phyloP scores from a whole-genome alignment of 352 stramenopile genomes.

The Pythium guiyangense region DNA sequence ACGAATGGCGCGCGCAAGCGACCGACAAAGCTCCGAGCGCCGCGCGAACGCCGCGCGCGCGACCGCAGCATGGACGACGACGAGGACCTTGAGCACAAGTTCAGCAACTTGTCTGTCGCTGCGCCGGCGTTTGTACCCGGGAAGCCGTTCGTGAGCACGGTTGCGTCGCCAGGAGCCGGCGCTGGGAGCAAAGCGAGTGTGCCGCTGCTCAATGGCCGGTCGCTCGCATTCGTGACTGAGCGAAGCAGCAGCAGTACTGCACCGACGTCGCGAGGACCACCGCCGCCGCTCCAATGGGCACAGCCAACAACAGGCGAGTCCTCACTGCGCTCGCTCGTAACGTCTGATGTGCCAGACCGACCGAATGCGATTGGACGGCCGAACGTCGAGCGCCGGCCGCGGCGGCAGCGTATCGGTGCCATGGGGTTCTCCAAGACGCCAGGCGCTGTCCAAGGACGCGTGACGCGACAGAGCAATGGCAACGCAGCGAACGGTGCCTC shows the following conservation, averaged over 20 bases:
- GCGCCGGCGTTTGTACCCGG: slow-evolving; percentile 53
- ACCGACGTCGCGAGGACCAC: neutral
- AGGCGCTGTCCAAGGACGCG: slow-evolving; percentile 3
- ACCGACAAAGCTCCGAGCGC: slow-evolving; percentile 53
- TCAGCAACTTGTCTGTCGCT: slow-evolving; percentile 47
- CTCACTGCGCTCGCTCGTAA: slow-evolving; percentile 1
- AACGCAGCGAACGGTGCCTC: slow-evolving; percentile 14
- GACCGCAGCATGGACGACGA: slow-evolving; percentile 49
- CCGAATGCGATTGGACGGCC: slow-evolving; percentile 1
- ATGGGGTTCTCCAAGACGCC: slow-evolving; percentile 31
- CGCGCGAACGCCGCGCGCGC: slow-evolving; percentile 51
- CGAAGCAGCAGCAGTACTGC: slow-evolving; percentile 10
- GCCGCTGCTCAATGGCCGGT: slow-evolving; percentile 18
- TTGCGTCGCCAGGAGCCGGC: slow-evolving; percentile 1
- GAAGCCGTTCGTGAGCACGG: slow-evolving; percentile 8
- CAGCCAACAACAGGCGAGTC: slow-evolving; percentile 3
- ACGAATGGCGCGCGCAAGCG: slow-evolving; percentile 9
- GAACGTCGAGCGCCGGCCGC: slow-evolving; percentile 25
- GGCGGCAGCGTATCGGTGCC: slow-evolving; percentile 48
- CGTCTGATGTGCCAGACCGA: slow-evolving; percentile 6
- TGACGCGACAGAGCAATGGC: slow-evolving; percentile 11
- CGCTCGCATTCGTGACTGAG: slow-evolving; percentile 53
- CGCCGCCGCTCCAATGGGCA: neutral
- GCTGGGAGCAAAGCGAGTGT: neutral
- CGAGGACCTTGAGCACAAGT: slow-evolving; percentile 61